Evolutionary conservation across 805 yeast genomes (phyloP).

Genomic region (Saccharomycopsis amapae): DNA sequence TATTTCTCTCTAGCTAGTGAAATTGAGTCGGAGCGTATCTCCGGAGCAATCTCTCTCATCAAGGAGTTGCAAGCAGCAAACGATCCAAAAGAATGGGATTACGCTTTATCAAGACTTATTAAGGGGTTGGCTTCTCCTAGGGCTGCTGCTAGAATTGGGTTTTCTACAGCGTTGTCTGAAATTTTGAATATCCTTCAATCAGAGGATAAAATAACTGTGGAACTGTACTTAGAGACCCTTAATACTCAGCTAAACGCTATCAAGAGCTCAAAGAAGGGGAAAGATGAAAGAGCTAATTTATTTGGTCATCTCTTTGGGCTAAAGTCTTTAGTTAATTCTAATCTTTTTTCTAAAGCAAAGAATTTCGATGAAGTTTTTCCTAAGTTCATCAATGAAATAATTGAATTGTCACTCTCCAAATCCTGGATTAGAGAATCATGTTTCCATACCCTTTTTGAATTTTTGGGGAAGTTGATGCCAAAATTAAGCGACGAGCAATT

Average conservation of each 20-base stretch:
- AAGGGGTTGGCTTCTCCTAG: conserved; percentile 78
- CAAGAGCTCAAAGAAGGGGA: conserved; percentile 55
- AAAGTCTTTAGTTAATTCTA: conserved; percentile 61
- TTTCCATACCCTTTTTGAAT: conserved; percentile 58
- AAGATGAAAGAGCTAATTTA: conserved; percentile 68
- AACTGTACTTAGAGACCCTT: conserved; percentile 32
- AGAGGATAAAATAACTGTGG: conserved; percentile 32
- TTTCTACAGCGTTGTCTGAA: conserved; percentile 81
- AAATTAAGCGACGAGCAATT: conserved; percentile 20
- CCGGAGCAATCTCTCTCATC: conserved; percentile 61
- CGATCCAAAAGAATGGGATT: conserved; percentile 60
- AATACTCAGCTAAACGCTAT: conserved; percentile 31
- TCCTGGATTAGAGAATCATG: conserved; percentile 85
- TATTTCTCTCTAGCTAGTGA: conserved; percentile 77
- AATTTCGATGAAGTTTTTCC: conserved; percentile 27
- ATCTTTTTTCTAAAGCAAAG: conserved; percentile 29
- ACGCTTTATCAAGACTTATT: conserved; percentile 70
- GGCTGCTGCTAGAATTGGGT: conserved; percentile 81
- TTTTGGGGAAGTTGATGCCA: conserved; percentile 24
- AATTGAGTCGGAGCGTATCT: conserved; percentile 59
- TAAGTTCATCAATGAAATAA: conserved; percentile 38
- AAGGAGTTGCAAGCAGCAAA: conserved; percentile 45
- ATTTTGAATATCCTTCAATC: conserved; percentile 34
- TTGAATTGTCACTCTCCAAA: conserved; percentile 56
- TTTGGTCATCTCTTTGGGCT: conserved; percentile 85